Evolutionary conservation across 2,329 filamentous ascomycete species (phyloP), one percentile per base, ranked within the genome.

Genomic region (Furcasterigmium sp.): DNA sequence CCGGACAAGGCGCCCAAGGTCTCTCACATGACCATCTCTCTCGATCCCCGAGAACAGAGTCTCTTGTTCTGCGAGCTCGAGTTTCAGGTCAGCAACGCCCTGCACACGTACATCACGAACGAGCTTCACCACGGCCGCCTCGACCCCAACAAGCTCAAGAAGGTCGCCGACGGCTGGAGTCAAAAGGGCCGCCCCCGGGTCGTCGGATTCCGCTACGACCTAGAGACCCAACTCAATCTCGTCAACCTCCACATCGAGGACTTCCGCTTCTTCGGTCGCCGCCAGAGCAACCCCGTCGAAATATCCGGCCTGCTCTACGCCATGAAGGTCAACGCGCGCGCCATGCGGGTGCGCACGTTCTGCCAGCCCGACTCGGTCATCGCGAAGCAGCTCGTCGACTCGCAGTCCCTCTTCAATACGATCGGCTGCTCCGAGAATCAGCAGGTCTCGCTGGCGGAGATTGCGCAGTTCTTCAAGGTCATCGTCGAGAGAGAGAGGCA

Each of bases 21-120:
- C 23, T 52, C 62, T 13, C 61, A 60, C 13, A 53, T 75, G 3
- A 57, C 60, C 18, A 74, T 79, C 50, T 78, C 76, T 0, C 65
- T 81, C 4, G 62, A 70, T 52, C 63, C 75, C 1, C 72, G 77
- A 35, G 76, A 80, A 58, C 78, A 81, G 53, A 75, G 72, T 39
- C 67, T 81, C 8, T 57, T 81, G 8, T 80, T 78, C 56, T 76
- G 75, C 55, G 77, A 82, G 56, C 68, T 81, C 8, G 76, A 80
- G 53, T 81, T 70, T 50, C 59, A 69, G 45, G 56, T 81, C n/a
- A 70, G 68, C 45, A 70, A 66, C 5, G 69, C 70, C 0, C 56
- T 80, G 25, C 72, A 78, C 44, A 57, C 61, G 10, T 81, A 76
- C 59, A 72, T 80, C 44, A 68, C 65, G 10, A 56, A 63, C 14